Percentiles rank a stretch among this genome's conserved stretches.
These are phyloP conservation scores for Elaeagnus macrophylla DNA, from an alignment of 306 rosid species.

Conservation along the genomic window DNA sequence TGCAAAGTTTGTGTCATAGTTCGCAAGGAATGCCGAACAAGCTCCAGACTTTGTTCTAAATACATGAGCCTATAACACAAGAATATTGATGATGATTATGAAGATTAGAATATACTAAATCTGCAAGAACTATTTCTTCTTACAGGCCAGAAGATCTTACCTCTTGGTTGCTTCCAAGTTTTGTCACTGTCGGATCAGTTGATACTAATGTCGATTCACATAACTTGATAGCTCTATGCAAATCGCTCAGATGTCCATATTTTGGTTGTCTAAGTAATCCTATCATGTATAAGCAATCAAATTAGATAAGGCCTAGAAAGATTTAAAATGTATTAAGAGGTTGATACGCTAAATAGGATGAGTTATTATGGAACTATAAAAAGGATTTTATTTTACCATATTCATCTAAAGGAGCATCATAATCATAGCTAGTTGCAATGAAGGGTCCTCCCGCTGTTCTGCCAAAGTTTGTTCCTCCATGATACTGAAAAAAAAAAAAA, in stretches of 20 bases:
- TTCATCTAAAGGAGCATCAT: slow-evolving; percentile 89
- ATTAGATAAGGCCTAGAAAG: no score
- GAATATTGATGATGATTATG: neutral
- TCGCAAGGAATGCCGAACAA: slow-evolving; percentile 84
- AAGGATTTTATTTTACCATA: slow-evolving; percentile 36
- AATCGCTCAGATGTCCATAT: slow-evolving; percentile 84
- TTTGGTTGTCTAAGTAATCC: slow-evolving; percentile 78
- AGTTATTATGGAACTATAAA: no score
- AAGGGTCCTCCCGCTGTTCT: slow-evolving; percentile 81
- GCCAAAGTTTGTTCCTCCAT: slow-evolving; percentile 99
- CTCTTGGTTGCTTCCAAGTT: slow-evolving; percentile 66
- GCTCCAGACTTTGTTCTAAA: slow-evolving; percentile 42
- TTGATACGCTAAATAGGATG: no score
- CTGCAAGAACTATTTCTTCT: neutral
- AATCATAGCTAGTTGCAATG: slow-evolving; percentile 89
- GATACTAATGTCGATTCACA: slow-evolving; percentile 65
- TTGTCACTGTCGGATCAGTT: slow-evolving; percentile 56
- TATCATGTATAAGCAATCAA: slow-evolving; percentile 9
- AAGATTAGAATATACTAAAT: no score
- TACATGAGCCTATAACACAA: slow-evolving; percentile 53
- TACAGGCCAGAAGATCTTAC: slow-evolving; percentile 22
- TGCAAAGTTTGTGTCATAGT: slow-evolving; percentile 42
- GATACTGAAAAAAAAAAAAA: slow-evolving; percentile 45
- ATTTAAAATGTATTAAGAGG: no score
- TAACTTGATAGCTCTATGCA: slow-evolving; percentile 75